phyloP scores from a whole-genome alignment of 225 moss, liverwort and hornwort genomes.

The Marchantia paleacea region DNA sequence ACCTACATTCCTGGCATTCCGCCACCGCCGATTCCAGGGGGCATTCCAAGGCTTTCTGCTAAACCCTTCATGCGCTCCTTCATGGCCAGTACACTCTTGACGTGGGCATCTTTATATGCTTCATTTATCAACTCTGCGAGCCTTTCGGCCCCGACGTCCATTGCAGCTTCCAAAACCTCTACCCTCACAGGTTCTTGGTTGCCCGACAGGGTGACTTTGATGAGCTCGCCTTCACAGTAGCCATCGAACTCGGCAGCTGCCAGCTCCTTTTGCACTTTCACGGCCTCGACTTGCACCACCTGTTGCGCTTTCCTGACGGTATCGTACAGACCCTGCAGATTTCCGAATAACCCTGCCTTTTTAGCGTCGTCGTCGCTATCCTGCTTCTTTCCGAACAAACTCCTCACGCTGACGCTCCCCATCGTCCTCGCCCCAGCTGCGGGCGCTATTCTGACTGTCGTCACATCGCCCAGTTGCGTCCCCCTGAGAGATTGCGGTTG shows the following conservation, averaged over 20 bases:
- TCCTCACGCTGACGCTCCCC: slow-evolving; percentile 7
- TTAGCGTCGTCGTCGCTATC: slow-evolving; percentile 33
- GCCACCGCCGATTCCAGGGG: slow-evolving; percentile 57
- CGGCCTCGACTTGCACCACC: slow-evolving; percentile 98
- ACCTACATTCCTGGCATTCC: slow-evolving; percentile 2
- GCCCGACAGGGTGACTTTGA: slow-evolving; percentile 93
- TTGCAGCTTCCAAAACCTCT: slow-evolving; percentile 82
- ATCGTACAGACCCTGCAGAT: slow-evolving; percentile 81
- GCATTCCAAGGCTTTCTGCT: slow-evolving; percentile 98
- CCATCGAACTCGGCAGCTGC: slow-evolving; percentile 97
- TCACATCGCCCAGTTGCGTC: slow-evolving; percentile 12
- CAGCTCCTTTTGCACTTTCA: slow-evolving; percentile 94
- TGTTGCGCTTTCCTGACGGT: slow-evolving; percentile 98
- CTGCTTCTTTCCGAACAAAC: slow-evolving; percentile 38
- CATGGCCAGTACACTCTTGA: slow-evolving; percentile 97
- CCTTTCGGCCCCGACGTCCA: slow-evolving; percentile 75
- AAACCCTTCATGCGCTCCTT: slow-evolving; percentile 95
- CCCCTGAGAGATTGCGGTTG: slow-evolving; percentile 29
- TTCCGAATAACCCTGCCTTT: slow-evolving; percentile 60
- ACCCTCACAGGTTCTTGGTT: slow-evolving; percentile 96
- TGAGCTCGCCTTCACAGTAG: slow-evolving; percentile 81
- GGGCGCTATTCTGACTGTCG: slow-evolving; percentile 22
- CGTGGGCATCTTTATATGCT: slow-evolving; percentile 99
- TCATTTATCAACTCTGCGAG: slow-evolving; percentile 75
- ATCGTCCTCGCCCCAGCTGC: slow-evolving; percentile 3